A percentile compares a stretch with the other conserved stretches of the same genome.
phyloP scores from a whole-genome alignment of 495 filamentous ascomycete genomes.

The Pseudoneurospora amorphoporcata region DNA sequence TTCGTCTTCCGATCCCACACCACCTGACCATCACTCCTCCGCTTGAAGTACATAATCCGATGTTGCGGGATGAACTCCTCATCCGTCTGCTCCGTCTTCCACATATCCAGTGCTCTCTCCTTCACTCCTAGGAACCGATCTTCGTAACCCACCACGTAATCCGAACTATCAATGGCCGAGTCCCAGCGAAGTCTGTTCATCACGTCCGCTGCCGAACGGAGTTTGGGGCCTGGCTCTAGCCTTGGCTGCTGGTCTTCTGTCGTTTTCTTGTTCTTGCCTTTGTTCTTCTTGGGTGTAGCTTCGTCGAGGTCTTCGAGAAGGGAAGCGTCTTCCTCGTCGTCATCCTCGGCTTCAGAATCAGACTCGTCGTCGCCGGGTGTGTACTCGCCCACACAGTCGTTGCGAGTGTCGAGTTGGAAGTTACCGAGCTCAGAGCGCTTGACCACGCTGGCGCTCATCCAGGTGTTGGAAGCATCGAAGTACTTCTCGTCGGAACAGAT shows the following conservation, averaged over 20 bases:
- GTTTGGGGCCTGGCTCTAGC: conserved; percentile 17
- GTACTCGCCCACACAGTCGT: conserved; percentile 37
- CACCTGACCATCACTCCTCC: conserved; percentile 44
- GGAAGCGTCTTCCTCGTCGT: conserved; percentile 13
- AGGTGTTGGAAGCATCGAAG: conserved; percentile 37
- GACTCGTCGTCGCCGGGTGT: conserved; percentile 27
- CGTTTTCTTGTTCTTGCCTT: conserved; percentile 10
- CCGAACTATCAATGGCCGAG: conserved; percentile 41
- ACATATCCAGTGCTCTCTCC: conserved; percentile 52
- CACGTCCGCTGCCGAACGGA: conserved; percentile 46
- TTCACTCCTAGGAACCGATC: conserved; percentile 60
- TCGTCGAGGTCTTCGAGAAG: conserved; percentile 19
- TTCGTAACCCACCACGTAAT: conserved; percentile 65
- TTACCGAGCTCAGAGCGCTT: conserved; percentile 22
- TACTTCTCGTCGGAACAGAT: conserved; percentile 36
- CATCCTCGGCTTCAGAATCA: conserved; percentile 18
- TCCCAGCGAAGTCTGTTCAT: conserved; percentile 71
- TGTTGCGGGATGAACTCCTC: conserved; percentile 82
- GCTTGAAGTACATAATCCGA: conserved; percentile 62
- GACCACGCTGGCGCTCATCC: conserved; percentile 35
- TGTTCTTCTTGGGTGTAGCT: conserved; percentile 8
- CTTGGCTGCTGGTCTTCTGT: background rate
- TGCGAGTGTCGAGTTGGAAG: conserved; percentile 31
- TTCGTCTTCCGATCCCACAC: conserved; percentile 48
- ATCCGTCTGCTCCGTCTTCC: conserved; percentile 69